Base-by-base conservation (phyloP, 805 yeast species). In the Yarrowia divulgata region DNA sequence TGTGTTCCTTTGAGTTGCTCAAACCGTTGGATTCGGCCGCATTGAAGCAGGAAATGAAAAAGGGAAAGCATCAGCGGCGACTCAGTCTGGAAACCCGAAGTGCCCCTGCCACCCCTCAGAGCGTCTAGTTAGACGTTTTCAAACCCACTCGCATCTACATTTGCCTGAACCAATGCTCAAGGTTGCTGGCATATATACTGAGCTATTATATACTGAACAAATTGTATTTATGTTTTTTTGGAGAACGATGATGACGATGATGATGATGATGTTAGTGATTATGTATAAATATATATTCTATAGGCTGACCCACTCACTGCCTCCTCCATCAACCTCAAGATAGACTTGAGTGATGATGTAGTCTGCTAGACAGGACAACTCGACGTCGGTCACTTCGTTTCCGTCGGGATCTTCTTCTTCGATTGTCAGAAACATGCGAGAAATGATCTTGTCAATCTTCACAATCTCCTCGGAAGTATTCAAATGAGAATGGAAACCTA, bases 11-110 rank as follows among this genome's bases (percentile, higher is more conserved):
- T 79, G 99, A 94, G 78, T 84, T 94, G 68, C 82, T 94, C 70
- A 97, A 95, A 79, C 99, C 99, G 18, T 83, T 95, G 74, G 98
- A 94, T 79, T 87, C 96, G 66, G 89, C 90, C 19, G 97, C 97
- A 5, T 85, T 95, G 79, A 93, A 94, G 77, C 97, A 91, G 77
- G 95, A 92, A 64, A 92, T 94, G 98, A 90, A 89, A 73, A 90
- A 88, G 79, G 97, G 97, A n/a, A 88, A 90, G 75, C 89, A 90
- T 71, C 97, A 93, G 77, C 82, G 98, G 73, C 85, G 90, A 73
- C 78, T 83, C 67, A 93, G 78, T 32, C 52, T 66, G 10, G 68
- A 63, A 29, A 48, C 57, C 45, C 43, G 57, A 63, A 48, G 57
- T 23, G 68, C 68, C 29, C 68, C 68, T 29, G 57, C 68, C 18